Conservation (phyloP, 257 asterid species). For the Haberlea rhodopensis region DNA sequence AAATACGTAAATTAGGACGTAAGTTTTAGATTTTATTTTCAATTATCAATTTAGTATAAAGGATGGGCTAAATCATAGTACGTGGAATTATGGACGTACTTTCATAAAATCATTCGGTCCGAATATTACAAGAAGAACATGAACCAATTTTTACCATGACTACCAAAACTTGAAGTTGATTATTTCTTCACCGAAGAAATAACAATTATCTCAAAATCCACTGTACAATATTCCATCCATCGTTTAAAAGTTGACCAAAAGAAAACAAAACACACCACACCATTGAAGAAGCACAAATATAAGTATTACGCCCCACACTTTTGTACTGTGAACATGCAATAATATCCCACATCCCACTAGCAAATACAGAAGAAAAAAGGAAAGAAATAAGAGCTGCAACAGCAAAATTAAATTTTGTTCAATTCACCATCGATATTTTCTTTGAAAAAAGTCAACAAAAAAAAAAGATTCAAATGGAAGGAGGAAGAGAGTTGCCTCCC, state of each 20-base stretch:
- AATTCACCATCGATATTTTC: constrained; percentile 34
- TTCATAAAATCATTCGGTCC: neutral
- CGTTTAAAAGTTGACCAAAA: constrained; percentile 49
- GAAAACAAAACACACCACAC: constrained; percentile 2
- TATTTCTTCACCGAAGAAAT: neutral
- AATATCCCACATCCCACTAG: constrained; percentile 41
- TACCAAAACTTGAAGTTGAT: neutral
- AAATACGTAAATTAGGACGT: no score
- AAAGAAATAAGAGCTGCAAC: constrained; percentile 6
- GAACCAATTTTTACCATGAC: no score
- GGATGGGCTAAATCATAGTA: no score
- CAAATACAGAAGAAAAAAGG: neutral
- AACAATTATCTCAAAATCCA: constrained; percentile 24
- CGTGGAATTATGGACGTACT: no score
- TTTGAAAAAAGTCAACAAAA: constrained; percentile 21
- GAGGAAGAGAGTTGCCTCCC: constrained; percentile 53
- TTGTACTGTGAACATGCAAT: constrained; percentile 49
- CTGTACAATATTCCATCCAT: constrained; percentile 33
- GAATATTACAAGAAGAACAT: no score
- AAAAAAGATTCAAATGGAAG: constrained; percentile 42
- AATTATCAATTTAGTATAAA: no score
- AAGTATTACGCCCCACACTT: constrained; percentile 24
- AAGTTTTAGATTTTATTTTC: no score
- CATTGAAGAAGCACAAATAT: constrained; percentile 11
- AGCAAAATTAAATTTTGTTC: constrained; percentile 26